Conservation (phyloP, 1,139 yeast species). For the Candida dubliniensis region DNA sequence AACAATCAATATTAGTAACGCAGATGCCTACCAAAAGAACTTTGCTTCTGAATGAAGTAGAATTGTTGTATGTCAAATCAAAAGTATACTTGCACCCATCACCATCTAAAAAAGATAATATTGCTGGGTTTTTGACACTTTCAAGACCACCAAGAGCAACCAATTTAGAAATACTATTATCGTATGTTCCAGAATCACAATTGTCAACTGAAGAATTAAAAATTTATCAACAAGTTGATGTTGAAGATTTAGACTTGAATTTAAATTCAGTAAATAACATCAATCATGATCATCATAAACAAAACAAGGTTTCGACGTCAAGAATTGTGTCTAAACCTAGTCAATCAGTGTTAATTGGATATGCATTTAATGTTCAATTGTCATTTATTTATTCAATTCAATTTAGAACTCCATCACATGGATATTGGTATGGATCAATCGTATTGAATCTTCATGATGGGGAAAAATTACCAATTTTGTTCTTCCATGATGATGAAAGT, state of each 20-base stretch:
- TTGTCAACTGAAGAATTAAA: conserved; percentile 47
- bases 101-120: conserved; percentile 67
- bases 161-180: conserved; percentile 59
- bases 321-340: conserved; percentile 52
- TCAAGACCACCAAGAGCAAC: conserved; percentile 54
- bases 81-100: conserved; percentile 85
- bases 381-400: conserved; percentile 74
- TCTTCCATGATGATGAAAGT: conserved; percentile 89
- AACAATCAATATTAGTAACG: background rate
- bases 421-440: conserved; percentile 92
- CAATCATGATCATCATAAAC: conserved; percentile 12
- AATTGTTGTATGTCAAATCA: conserved; percentile 56
- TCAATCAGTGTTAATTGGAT: conserved; percentile 54
- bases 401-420: conserved; percentile 75
- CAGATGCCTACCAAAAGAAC: background rate
- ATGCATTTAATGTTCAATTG: conserved; percentile 63
- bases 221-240: conserved; percentile 54
- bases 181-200: conserved; percentile 76
- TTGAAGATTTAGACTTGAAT: conserved; percentile 31
- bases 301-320: conserved; percentile 14
- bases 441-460: conserved; percentile 69
- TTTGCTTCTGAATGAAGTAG: conserved; percentile 27
- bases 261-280: conserved; percentile 21
- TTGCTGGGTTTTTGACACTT: conserved; percentile 72
- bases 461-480: conserved; percentile 74